Conservation (phyloP, 108 stramenopile species). For the Pseudonitzschia multiseries region DNA sequence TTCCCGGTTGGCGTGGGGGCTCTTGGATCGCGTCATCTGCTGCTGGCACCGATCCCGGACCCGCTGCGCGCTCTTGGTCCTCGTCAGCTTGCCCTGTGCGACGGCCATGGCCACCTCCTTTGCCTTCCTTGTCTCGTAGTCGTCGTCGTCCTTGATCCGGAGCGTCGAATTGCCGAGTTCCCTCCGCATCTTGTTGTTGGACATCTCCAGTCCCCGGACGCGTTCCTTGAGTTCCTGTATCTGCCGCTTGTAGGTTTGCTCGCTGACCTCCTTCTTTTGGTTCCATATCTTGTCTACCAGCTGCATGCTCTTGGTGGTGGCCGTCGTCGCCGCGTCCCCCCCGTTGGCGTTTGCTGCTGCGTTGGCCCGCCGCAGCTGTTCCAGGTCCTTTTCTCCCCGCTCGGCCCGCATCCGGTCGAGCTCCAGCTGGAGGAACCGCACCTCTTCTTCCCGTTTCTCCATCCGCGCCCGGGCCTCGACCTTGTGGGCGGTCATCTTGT, state of each 20-base stretch:
- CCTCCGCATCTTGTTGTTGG: background rate
- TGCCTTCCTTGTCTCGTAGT: background rate
- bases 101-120: slow-evolving; percentile 8
- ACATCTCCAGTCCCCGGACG: background rate
- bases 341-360: background rate
- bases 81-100: background rate
- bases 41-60: background rate
- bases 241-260: background rate
- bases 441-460: slow-evolving; percentile 3
- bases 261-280: background rate
- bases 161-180: background rate
- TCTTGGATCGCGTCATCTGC: background rate
- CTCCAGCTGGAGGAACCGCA: background rate
- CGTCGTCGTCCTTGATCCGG: slow-evolving; percentile 10
- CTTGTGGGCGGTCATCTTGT: background rate
- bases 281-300: slow-evolving; percentile 4
- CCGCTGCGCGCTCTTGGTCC: background rate
- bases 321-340: background rate
- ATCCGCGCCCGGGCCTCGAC: background rate
- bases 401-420: background rate
- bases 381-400: background rate
- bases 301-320: background rate
- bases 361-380: background rate
- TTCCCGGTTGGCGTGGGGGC: background rate
- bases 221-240: background rate